Percentiles rank a stretch among this genome's conserved stretches.
Conservation (phyloP, 176 grass and related monocot species). For the Oryza nivara region DNA sequence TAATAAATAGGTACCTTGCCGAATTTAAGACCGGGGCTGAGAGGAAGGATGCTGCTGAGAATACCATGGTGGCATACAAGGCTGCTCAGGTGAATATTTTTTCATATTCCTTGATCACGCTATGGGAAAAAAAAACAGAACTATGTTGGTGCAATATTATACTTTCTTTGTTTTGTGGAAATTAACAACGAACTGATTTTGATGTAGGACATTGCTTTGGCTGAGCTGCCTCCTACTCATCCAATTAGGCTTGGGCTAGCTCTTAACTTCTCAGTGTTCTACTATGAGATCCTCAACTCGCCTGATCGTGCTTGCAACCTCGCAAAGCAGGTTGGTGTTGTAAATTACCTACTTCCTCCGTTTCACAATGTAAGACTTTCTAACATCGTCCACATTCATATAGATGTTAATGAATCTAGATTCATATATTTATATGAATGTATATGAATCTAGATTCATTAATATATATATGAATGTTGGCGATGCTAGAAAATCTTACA, state of each 20-base stretch:
- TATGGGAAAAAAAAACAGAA: neutral
- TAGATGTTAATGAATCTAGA: no score
- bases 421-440: no score
- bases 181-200: neutral
- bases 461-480: no score
- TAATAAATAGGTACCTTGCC: constrained; percentile 77
- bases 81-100: constrained; percentile 62
- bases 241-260: constrained; percentile 78
- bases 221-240: constrained; percentile 70
- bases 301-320: constrained; percentile 80
- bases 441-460: no score
- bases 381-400: no score
- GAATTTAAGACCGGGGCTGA: constrained; percentile 79
- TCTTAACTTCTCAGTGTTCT: constrained; percentile 89
- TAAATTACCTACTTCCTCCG: neutral
- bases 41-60: constrained; percentile 82
- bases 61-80: constrained; percentile 81
- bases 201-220: constrained; percentile 74
- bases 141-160: neutral
- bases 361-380: no score
- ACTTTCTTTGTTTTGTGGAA: neutral
- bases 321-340: constrained; percentile 74
- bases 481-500: no score
- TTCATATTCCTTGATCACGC: neutral
- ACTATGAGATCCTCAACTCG: constrained; percentile 90